phyloP scores from a whole-genome alignment of 345 rosid genomes.

The Euphorbia peplus region DNA sequence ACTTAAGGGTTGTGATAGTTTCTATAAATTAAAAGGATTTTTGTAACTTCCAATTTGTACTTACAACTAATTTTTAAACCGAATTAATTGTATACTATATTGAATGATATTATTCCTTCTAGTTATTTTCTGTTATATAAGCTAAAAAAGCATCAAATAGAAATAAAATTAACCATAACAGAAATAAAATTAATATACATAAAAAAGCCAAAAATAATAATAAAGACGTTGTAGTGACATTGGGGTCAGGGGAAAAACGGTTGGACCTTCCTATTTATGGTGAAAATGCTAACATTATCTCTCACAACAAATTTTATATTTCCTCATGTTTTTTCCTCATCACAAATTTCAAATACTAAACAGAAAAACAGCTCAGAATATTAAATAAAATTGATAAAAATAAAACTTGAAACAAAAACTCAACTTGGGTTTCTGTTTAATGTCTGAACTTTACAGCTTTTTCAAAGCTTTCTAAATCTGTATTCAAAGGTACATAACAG shows the following conservation, averaged over 20 bases:
- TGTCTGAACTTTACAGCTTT: neutral
- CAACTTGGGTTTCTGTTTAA: neutral
- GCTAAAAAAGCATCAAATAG: too few relatives aligned
- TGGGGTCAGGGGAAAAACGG: neutral
- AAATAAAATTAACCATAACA: too few relatives aligned
- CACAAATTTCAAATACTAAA: neutral
- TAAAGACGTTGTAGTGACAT: neutral
- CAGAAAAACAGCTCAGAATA: too few relatives aligned
- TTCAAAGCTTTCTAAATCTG: neutral
- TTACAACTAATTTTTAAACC: too few relatives aligned
- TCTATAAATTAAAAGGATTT: too few relatives aligned
- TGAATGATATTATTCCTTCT: too few relatives aligned
- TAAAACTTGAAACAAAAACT: neutral
- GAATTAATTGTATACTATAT: too few relatives aligned
- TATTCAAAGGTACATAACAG: neutral
- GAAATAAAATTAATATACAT: neutral
- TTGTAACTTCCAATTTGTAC: too few relatives aligned
- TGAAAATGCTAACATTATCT: constrained; percentile 6
- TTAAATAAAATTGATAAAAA: neutral
- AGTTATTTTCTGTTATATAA: too few relatives aligned
- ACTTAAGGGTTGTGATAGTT: too few relatives aligned
- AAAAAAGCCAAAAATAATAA: neutral
- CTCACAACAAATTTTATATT: neutral
- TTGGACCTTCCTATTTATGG: constrained; percentile 6
- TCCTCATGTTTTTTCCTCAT: neutral